Base-by-base conservation (phyloP, 208 protist species). In the Angomonas ambiguus region DNA sequence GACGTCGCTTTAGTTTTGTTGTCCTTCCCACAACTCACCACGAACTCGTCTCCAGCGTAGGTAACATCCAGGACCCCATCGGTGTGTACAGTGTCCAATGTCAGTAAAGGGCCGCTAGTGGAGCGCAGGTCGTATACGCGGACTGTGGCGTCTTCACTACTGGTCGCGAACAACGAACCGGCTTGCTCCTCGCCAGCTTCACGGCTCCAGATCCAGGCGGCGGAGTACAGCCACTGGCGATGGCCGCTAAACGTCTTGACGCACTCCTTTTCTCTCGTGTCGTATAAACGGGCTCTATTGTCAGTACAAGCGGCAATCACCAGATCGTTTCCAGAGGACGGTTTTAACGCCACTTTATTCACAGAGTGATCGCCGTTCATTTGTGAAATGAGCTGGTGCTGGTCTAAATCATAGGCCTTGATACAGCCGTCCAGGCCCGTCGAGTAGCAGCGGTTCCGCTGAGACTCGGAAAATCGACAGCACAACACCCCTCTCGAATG, bases 141-240 rank as follows among this genome's bases (percentile, higher is more conserved):
- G 38, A 93, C 84, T 4, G 81, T 87, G 20, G 66, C 71, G 70
- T 93, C 87, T 65, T 93, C 83, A 35, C 79, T 83, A 31, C 73
- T 68, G 0, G 82, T 82, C 27, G 87, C 83, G 60, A 93, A 93
- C 24, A 87, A 67, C n/a, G 57, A 71, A 13, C 66, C 49, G 32
- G 42, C 56, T 11, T 62, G 61, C 32, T 59, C 33, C 0, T 51
- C 27, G 10, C 69, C 65, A 27, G 65, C 74, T 49, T 88, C 83
- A 33, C 79, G 76, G 11, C 79, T 68, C 79, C 84, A 90, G 30
- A 88, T 55, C 86, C 88, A 95, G 33, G 68, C 35, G 38, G 71
- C 83, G 13, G 66, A 76, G 76, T 95, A 95, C n/a, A 95, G 74
- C 86, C 88, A 95, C 69, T 92, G 85, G 20, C 83, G 82, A 53